phyloP scores from a whole-genome alignment of 1,284 basidiomycete species.

The Entoloma clypeatum region DNA sequence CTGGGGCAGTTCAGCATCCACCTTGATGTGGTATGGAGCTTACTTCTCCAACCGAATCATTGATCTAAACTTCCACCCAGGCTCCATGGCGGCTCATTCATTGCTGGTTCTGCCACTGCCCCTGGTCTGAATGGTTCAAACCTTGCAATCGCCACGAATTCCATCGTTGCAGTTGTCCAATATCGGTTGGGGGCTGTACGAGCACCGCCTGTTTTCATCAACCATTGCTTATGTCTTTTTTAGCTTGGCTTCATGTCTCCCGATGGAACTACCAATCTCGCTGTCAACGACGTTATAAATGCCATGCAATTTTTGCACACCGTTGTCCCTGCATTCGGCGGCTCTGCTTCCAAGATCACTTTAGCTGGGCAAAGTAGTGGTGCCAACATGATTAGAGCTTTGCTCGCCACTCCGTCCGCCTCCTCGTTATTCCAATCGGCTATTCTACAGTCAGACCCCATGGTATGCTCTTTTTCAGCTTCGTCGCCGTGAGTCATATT shows the following conservation, averaged over 20 bases:
- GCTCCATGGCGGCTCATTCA: conserved; percentile 87
- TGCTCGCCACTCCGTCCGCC: conserved; percentile 66
- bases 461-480: conserved; percentile 45
- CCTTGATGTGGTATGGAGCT: conserved; percentile 57
- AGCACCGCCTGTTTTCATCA: conserved; percentile 4
- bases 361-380: conserved; percentile 88
- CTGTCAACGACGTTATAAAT: conserved; percentile 66
- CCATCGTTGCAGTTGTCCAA: conserved; percentile 83
- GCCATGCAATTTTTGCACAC: conserved; percentile 63
- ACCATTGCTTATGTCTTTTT: conserved; percentile 7
- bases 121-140: conserved; percentile 77
- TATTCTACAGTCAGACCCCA: conserved; percentile 82
- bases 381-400: conserved; percentile 73
- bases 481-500: neutral
- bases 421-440: conserved; percentile 65
- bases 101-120: conserved; percentile 64
- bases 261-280: conserved; percentile 64
- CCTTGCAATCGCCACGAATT: conserved; percentile 67
- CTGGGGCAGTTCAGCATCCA: conserved; percentile 41
- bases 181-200: conserved; percentile 78
- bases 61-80: conserved; percentile 35
- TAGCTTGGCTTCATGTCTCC: conserved; percentile 77
- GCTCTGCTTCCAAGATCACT: conserved; percentile 62
- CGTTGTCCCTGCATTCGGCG: conserved; percentile 69
- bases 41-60: conserved; percentile 6